Evolutionary conservation across 805 yeast species (phyloP), one percentile per base, ranked within the genome.

Genomic region (Candida xiaguanensis): DNA sequence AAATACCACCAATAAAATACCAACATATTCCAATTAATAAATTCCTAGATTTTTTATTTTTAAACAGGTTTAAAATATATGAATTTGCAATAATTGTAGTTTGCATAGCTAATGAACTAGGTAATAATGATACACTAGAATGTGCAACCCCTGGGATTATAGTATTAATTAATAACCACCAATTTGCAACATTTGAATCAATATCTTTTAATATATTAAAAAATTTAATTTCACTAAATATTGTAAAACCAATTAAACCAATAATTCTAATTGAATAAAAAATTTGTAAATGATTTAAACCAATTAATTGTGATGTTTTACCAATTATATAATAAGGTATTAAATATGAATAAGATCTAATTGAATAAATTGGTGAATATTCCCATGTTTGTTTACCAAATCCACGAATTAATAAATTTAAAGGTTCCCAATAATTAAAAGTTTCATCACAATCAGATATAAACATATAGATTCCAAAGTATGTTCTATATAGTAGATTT

Each of bases 331-430:
- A 64, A 48, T 71, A 74, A 1, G 78, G 85, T 5, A 79, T 44
- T 19, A 90, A 63, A 50, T 84, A 89, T 2, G 85, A 73, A 80
- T 93, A 91, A 2, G 96, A 86, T 47, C 98, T 65, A 39, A 90
- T 86, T 13, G 95, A 87, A 52, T 77, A 87, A 39, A 74, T 84
- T 0, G 97, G 96, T 0, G 96, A 86, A 58, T 90, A 91, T 55
- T 90, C 97, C 97, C 97, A 90, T 0, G 97, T 90, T 59, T 89
- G 89, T 50, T 89, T 85, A 2, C 97, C 98, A 58, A 88, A 87
- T 2, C 83, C 84, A 47, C 95, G 74, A 1, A 82, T 60, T 25
- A 90, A 49, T 37, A 83, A 70, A 56, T 91, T 90, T 42, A 91
- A 65, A 1, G 98, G 96, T 48, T 91, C 98, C 91, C 96, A 89